phyloP scores from a whole-genome alignment of 75 land plant genomes.

The Picea glauca region DNA sequence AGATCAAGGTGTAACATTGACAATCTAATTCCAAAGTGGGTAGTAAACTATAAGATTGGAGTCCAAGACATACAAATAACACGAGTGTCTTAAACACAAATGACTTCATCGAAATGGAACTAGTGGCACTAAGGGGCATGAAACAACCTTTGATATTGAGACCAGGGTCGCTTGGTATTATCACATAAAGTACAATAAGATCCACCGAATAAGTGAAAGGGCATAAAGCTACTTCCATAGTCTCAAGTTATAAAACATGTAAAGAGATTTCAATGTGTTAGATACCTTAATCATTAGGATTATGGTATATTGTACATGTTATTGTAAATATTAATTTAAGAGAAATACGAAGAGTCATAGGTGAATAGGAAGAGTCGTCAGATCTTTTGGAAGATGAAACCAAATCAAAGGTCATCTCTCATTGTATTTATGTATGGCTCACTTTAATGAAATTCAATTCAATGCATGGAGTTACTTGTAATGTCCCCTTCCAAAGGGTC shows the following conservation, averaged over 20 bases:
- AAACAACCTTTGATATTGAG: neutral
- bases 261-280: neutral
- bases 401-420: too few relatives aligned
- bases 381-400: too few relatives aligned
- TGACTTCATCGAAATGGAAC: neutral
- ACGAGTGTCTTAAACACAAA: neutral
- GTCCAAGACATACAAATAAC: neutral
- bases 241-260: neutral
- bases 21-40: neutral
- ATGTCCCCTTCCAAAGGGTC: too few relatives aligned
- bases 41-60: neutral
- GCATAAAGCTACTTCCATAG: neutral
- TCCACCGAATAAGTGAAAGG: neutral
- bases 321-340: too few relatives aligned
- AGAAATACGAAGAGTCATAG: too few relatives aligned
- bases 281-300: too few relatives aligned
- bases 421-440: too few relatives aligned
- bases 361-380: too few relatives aligned
- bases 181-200: neutral
- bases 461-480: too few relatives aligned
- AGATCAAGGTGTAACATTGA: neutral
- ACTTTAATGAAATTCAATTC: too few relatives aligned
- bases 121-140: neutral
- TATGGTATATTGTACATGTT: too few relatives aligned
- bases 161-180: neutral